Evolutionary conservation across 2,329 filamentous ascomycete species (phyloP), one percentile per base, ranked within the genome.

Genomic region (Penicillium verrucosum): DNA sequence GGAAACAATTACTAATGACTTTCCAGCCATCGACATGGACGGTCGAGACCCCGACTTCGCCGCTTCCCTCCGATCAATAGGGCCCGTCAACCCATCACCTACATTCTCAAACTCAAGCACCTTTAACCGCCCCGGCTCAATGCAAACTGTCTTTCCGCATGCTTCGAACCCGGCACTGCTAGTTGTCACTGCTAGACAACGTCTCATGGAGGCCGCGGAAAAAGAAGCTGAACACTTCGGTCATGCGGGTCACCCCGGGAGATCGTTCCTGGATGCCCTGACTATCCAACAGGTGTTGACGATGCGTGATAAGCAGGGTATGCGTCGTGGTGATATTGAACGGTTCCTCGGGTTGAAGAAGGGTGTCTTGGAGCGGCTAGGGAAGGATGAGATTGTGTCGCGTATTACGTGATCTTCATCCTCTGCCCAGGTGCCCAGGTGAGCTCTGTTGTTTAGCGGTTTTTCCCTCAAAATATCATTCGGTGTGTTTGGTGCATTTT

Each of bases 41-140:
- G 83, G 78, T 54, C 80, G 79, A 57, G 84, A 87, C 67, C 83
- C 84, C 1, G 77, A 82, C 67, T 93, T 81, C 84, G 89, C 92
- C 80, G 87, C 85, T 70, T 95, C 92, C 62, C 89, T 97, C 60
- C 89, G 86, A 65, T 76, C 74, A 44, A 76, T 87, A 56, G 85
- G 84, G 55, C 80, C 82, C 53, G 84, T 86, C 8, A 80, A 79
- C 52, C 82, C 82, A 30, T 81, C 80, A 57, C 82, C 82, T 3
- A 83, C 82, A 27, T 76, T 80, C 60, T 85, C 82, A 11, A 75
- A 78, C 34, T 79, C 80, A 40, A 85, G 83, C 43, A 78, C 78
- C 25, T 83, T 82, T 63, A 64, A 67, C 29, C 65, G 65, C 62
- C 34, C 65, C 58, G 67, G 61, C 63, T 62, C 63, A 56, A 61